These are phyloP conservation scores for Candida insectorum DNA, from an alignment of 805 yeast species.

Conservation along the genomic window DNA sequence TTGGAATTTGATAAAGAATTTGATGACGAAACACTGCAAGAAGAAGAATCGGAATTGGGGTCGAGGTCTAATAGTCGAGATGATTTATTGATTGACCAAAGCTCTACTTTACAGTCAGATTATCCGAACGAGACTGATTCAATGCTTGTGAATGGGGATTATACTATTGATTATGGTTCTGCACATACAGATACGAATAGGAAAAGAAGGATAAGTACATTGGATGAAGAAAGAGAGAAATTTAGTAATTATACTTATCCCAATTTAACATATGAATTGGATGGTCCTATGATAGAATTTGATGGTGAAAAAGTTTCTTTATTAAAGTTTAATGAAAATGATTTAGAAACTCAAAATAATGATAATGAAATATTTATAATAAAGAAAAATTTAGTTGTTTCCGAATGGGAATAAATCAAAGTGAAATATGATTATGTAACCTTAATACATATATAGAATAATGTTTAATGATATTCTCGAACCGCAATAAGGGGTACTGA, in stretches of 20 bases:
- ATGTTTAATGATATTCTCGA: no score
- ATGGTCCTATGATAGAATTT: constrained; percentile 59
- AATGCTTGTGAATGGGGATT: constrained; percentile 17
- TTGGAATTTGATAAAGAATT: constrained; percentile 39
- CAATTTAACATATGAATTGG: constrained; percentile 39
- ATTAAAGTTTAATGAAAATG: constrained; percentile 1
- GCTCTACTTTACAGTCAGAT: constrained; percentile 1
- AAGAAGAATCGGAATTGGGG: neutral
- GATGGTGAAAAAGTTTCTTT: constrained; percentile 43
- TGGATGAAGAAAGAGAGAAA: constrained; percentile 56
- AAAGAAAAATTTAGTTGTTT: constrained; percentile 24
- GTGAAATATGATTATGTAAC: neutral
- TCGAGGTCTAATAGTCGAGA: neutral
- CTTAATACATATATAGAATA: no score
- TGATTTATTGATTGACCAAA: constrained; percentile 5
- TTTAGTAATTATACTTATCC: constrained; percentile 51
- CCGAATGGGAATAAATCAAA: constrained; percentile 34
- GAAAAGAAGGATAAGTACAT: constrained; percentile 45
- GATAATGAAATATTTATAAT: constrained; percentile 14
- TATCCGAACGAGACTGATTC: constrained; percentile 10
- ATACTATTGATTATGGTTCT: constrained; percentile 10
- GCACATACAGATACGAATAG: constrained; percentile 3
- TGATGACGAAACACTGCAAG: constrained; percentile 26
- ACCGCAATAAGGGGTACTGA: no score
- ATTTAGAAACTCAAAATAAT: constrained; percentile 4